phyloP scores from a whole-genome alignment of 202 grass and related monocot genomes.

The Zoysia matrella region DNA sequence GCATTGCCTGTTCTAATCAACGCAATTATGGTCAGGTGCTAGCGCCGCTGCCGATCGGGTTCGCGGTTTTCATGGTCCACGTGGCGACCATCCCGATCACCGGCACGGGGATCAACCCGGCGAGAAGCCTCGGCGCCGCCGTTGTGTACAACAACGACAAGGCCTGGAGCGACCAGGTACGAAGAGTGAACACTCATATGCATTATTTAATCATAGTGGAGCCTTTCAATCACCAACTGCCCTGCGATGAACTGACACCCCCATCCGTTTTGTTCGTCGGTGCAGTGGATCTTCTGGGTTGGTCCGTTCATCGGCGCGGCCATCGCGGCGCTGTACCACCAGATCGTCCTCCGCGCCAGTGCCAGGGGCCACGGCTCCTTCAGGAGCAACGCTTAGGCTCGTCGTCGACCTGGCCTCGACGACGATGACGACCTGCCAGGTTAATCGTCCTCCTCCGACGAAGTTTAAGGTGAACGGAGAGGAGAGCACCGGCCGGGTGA shows the following conservation, averaged over 20 bases:
- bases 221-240: background rate
- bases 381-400: conserved; percentile 57
- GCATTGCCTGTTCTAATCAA: background rate
- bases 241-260: conserved; percentile 2
- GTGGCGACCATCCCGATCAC: conserved; percentile 69
- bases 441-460: background rate
- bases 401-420: background rate
- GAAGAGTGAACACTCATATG: background rate
- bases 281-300: conserved; percentile 77
- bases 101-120: conserved; percentile 73
- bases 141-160: conserved; percentile 43
- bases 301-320: conserved; percentile 28
- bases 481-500: background rate
- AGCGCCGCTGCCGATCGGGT: conserved; percentile 68
- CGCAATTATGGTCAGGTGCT: conserved; percentile 39
- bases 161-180: conserved; percentile 44
- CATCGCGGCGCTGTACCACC: conserved; percentile 59
- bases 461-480: conserved; percentile 43
- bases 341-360: conserved; percentile 59
- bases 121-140: conserved; percentile 67
- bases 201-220: background rate
- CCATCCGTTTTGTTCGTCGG: background rate
- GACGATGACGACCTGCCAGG: background rate
- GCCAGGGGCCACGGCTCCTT: conserved; percentile 57
- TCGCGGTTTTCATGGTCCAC: conserved; percentile 78